These are phyloP conservation scores for Ophiostoma montium DNA, from an alignment of 2,329 filamentous ascomycete species.

Conservation along the genomic window DNA sequence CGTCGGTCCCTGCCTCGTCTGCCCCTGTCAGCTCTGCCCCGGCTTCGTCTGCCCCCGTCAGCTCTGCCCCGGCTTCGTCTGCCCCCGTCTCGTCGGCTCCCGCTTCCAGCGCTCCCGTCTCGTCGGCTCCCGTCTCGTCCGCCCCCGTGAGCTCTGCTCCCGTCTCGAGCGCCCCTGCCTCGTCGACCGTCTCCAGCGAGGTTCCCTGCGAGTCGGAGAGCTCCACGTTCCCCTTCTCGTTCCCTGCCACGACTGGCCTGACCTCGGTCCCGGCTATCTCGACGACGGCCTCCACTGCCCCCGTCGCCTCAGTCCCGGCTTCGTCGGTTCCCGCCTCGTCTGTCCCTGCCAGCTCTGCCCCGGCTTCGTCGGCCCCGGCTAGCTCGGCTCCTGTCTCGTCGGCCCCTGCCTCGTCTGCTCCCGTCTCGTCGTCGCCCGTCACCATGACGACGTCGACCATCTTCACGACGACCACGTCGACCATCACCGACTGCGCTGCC, in stretches of 20 bases:
- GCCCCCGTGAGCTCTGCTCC: not conserved
- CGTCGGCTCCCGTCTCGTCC: not conserved
- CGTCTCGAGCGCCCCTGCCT: not conserved
- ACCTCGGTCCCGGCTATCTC: not conserved
- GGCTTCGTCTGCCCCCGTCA: not conserved
- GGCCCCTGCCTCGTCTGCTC: not conserved
- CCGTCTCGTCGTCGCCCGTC: too few relatives aligned
- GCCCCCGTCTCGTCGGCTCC: not conserved
- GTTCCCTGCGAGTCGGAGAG: not conserved
- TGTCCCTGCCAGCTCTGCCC: not conserved
- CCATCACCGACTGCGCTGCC: conserved; percentile 35
- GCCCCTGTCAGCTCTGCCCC: not conserved
- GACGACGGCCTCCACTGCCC: not conserved
- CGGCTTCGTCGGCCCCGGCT: not conserved
- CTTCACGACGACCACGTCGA: conserved; percentile 34
- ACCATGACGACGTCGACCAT: conserved; percentile 26
- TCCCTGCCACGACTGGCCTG: not conserved
- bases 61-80: not conserved
- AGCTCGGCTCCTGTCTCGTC: not conserved
- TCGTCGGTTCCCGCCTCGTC: not conserved
- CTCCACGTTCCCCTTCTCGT: not conserved
- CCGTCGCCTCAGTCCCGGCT: not conserved
- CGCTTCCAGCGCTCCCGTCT: not conserved
- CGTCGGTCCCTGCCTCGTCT: not conserved
- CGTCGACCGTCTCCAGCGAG: not conserved